Conservation (phyloP, 2,329 filamentous ascomycete species). For the Clonostachys rhizophaga region DNA sequence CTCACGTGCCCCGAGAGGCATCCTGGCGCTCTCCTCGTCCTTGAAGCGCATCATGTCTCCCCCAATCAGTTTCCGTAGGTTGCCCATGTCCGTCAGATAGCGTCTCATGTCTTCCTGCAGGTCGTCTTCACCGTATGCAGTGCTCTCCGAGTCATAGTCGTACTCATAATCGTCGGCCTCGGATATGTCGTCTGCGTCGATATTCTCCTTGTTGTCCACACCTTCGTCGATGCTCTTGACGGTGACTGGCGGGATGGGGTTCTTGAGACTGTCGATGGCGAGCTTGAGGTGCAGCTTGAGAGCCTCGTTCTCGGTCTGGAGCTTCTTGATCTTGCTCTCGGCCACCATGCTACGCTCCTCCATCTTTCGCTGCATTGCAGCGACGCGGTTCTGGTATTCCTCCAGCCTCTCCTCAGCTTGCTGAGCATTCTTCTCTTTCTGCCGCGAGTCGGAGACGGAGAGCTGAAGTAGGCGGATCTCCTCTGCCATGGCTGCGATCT, state of each 20-base stretch:
- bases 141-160: conserved; percentile 42
- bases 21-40: conserved; percentile 56
- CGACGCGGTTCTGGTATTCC: conserved; percentile 89
- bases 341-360: conserved; percentile 87
- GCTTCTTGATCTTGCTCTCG: conserved; percentile 87
- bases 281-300: conserved; percentile 83
- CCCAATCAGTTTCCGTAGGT: conserved; percentile 55
- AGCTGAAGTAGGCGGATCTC: conserved; percentile 86
- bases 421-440: conserved; percentile 71
- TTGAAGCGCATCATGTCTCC: conserved; percentile 69
- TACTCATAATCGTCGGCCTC: conserved; percentile 58
- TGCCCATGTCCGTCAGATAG: conserved; percentile 78
- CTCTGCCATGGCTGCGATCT: conserved; percentile 91
- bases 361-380: conserved; percentile 90
- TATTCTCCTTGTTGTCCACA: conserved; percentile 24
- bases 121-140: conserved; percentile 47
- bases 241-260: conserved; percentile 70
- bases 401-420: conserved; percentile 81
- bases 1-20: conserved; percentile 37
- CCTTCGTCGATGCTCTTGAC: conserved; percentile 19
- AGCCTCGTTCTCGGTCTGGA: conserved; percentile 88
- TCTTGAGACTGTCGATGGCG: conserved; percentile 80
- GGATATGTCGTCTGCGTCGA: conserved; percentile 29
- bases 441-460: conserved; percentile 59
- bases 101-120: conserved; percentile 84